Evolutionary conservation across 164 flowering plant genomes (phyloP), one percentile per base, ranked within the genome.

Genomic region (Vitis cinerea): DNA sequence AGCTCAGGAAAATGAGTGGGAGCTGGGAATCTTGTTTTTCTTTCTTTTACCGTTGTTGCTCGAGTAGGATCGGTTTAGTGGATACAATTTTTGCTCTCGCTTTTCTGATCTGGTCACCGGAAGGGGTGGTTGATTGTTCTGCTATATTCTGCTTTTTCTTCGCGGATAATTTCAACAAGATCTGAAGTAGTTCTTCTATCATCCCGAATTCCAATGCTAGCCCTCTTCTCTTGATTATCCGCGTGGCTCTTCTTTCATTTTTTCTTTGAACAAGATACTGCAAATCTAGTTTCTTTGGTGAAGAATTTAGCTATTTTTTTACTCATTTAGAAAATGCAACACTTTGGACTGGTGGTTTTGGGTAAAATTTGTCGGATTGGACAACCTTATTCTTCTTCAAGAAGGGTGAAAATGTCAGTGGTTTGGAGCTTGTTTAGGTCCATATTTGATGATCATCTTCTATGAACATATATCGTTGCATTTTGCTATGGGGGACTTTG

Each of bases 161-260:
- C 29, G 54, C 71, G 15, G 31, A 27, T 56, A n/a, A 48, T 54
- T 60, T 14, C 47, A 52, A 10, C 66, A 53, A 67, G 66, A 66
- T 72, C 75, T 67, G 66, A 51, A 15, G 37, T 8, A 13, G 8
- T 53, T 66, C 7, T 30, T 66, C 7, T 30, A 15, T 8, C 10
- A 29, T 17, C 50, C 1, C 53, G 50, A 50, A n/a, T 60, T 37
- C 58, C 48, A 62, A 66, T 52, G 69, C 29, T 8, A 16, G 12
- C 48, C 50, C 53, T 53, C 13, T 50, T 59, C 15, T 59, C 31
- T 61, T 60, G 3, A 30, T 49, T 47, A 17, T 7, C 51, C 64
- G 48, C 15, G 19, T 15, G 59, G 48, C 27, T 53, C 15, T 65
- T 53, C 8, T 37, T 64, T 56, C 0, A 48, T 19, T 55, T 1